Percentiles rank a stretch among this genome's conserved stretches.
Conservation (phyloP, 768 basidiomycete genomes). For the Termitomyces bulborhizus region DNA sequence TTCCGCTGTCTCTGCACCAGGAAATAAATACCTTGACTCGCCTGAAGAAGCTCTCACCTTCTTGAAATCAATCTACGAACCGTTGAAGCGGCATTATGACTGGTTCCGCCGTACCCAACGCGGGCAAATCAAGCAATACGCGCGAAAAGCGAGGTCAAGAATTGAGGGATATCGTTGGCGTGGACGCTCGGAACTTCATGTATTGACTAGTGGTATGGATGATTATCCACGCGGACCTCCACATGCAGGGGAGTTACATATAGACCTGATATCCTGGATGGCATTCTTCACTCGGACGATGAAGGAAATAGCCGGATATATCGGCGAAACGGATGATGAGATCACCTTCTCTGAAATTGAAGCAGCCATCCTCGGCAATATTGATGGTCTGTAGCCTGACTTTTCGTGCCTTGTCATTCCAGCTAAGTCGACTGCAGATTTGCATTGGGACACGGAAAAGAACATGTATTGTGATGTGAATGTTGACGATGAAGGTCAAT, state of each 20-base stretch:
- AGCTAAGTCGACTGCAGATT: constrained; percentile 42
- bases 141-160: constrained; percentile 74
- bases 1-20: constrained; percentile 15
- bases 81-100: constrained; percentile 86
- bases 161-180: constrained; percentile 94
- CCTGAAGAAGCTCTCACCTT: constrained; percentile 58
- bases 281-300: constrained; percentile 93
- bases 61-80: constrained; percentile 75
- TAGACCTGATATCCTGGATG: constrained; percentile 96
- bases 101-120: constrained; percentile 96
- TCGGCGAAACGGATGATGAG: constrained; percentile 82
- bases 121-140: constrained; percentile 90
- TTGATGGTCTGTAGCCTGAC: constrained; percentile 54
- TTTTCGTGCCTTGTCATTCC: not conserved
- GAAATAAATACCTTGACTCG: constrained; percentile 46
- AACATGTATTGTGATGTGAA: constrained; percentile 93
- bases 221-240: constrained; percentile 92
- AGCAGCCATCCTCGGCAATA: constrained; percentile 74
- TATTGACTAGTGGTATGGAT: constrained; percentile 93
- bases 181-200: constrained; percentile 78
- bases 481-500: constrained; percentile 75
- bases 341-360: constrained; percentile 73
- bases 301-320: constrained; percentile 81
- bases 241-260: constrained; percentile 86
- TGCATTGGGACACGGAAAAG: constrained; percentile 88